Percentiles rank a stretch among this genome's conserved stretches.
Conservation (phyloP, 495 filamentous ascomycete genomes). For the Aspergillus ellipticus region DNA sequence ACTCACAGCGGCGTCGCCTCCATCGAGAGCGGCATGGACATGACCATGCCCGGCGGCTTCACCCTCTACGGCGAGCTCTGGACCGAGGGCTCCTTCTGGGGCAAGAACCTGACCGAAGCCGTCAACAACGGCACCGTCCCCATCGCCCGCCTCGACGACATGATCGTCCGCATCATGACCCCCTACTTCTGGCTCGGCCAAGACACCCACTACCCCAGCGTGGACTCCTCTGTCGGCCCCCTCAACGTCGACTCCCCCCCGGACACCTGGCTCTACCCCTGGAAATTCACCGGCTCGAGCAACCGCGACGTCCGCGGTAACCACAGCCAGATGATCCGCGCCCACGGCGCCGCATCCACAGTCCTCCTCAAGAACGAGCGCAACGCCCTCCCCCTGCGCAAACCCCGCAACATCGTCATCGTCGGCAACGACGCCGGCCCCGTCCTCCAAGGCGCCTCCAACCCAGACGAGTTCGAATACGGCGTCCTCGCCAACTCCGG, state of each 20-base stretch:
- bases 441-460: conserved; percentile 40
- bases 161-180: conserved; percentile 53
- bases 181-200: conserved; percentile 52
- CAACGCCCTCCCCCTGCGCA: conserved; percentile 49
- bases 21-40: conserved; percentile 56
- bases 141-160: conserved; percentile 47
- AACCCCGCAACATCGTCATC: conserved; percentile 49
- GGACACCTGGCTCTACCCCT: conserved; percentile 53
- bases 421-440: conserved; percentile 62
- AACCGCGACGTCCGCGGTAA: conserved; percentile 50
- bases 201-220: conserved; percentile 42
- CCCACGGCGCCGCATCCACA: conserved; percentile 54
- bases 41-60: conserved; percentile 54
- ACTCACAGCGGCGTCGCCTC: conserved; percentile 53
- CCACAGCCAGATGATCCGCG: conserved; percentile 50
- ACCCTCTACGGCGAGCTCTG: conserved; percentile 47
- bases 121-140: conserved; percentile 45
- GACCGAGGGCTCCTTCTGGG: conserved; percentile 44
- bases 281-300: conserved; percentile 48
- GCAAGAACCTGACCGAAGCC: conserved; percentile 33
- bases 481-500: conserved; percentile 57
- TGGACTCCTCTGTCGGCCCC: conserved; percentile 40
- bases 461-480: conserved; percentile 44
- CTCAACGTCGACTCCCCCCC: conserved; percentile 70
- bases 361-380: conserved; percentile 63